Evolutionary conservation across 2,329 filamentous ascomycete species (phyloP), one percentile per base, ranked within the genome.

Genomic region (Scopulariopsis brevicaulis): DNA sequence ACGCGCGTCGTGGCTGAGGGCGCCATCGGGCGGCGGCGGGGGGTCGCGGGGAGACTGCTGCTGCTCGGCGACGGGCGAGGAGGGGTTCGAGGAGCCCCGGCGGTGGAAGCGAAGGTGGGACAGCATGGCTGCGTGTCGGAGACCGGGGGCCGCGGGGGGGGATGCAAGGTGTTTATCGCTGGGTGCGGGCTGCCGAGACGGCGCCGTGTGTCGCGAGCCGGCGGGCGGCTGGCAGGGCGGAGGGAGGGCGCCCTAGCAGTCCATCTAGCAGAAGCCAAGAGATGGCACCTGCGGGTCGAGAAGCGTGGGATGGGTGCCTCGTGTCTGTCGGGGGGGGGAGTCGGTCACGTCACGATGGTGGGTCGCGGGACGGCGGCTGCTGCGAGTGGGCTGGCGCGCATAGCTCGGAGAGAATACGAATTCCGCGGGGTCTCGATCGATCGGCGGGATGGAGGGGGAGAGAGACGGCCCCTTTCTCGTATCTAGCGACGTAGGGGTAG

Each of bases 71-170:
- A 74, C 66, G 5, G 81, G 79, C 37, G 80, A 82, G 25, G 76
- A 73, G 60, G 80, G 80, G 70, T 77, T 80, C 58, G 80, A 82
- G 63, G 75, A 74, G 54, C 73, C 79, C 65, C 80, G 77, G 64
- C 80, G 77, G 64, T 83, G 80, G 69, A 83, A 82, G 65, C 80
- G 79, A 54, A 83, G 73, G 68, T 79, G 75, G 62, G 77, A 79
- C 57, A 80, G 71, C 77, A 80, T 80, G 52, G 22, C 32, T n/a
- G 59, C 43, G 37, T 32, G 34, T 54, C 53, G 25, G 22, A 14
- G 32, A n/a, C 24, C 7, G 20, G 25, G 48, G 10, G 24, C 22
- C 5, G 15, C 8, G 24, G 28, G 12, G 32, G 57, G 22, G 24
- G 25, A 15, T 18, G 28, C 6, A 53, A 34, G 25, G 51, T 2